These are phyloP conservation scores for Solidago caesia DNA, from an alignment of 129 eudicot genomes.

Conservation along the genomic window DNA sequence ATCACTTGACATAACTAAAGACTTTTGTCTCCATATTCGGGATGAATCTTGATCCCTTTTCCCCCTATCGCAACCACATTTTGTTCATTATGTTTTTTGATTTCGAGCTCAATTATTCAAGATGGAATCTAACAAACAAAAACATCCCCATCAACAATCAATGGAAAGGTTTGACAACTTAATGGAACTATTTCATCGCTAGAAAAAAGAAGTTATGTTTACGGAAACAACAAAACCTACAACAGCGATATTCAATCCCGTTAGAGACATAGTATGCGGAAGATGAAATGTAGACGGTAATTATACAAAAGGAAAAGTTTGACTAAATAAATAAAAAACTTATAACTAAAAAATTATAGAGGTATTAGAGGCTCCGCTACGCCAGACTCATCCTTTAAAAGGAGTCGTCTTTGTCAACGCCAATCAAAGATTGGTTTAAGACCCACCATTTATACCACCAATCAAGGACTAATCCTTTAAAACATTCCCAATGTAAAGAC, in stretches of 20 bases:
- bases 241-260: not conserved
- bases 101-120: constrained; percentile 2
- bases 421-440: too few relatives aligned
- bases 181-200: not conserved
- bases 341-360: too few relatives aligned
- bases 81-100: not conserved
- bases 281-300: not conserved
- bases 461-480: too few relatives aligned
- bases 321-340: too few relatives aligned
- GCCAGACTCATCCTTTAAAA: too few relatives aligned
- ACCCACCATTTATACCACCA: too few relatives aligned
- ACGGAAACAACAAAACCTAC: too few relatives aligned
- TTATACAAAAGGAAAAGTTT: too few relatives aligned
- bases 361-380: too few relatives aligned
- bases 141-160: not conserved
- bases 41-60: constrained; percentile 11
- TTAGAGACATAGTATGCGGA: not conserved
- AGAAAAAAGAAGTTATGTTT: too few relatives aligned
- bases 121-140: not conserved
- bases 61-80: not conserved
- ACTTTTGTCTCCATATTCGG: constrained; percentile 14
- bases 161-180: not conserved
- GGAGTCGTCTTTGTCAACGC: too few relatives aligned
- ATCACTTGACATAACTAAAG: not conserved
- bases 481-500: too few relatives aligned